These are phyloP conservation scores for Fusarium tricinctum DNA, from an alignment of 2,329 filamentous ascomycete species.

Conservation along the genomic window DNA sequence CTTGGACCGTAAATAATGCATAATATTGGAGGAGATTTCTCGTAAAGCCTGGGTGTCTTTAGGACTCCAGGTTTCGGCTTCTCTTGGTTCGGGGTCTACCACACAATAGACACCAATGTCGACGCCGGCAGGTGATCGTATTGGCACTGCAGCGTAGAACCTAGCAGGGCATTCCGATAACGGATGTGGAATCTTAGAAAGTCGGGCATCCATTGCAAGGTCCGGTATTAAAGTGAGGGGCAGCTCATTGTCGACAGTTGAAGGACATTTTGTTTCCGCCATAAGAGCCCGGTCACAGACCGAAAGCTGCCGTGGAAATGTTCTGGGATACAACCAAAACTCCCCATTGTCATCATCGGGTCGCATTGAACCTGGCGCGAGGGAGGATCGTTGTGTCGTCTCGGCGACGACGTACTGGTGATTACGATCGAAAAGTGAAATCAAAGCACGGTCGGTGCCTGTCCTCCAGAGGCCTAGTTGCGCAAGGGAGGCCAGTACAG, in stretches of 20 bases:
- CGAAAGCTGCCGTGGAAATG: conserved; percentile 48
- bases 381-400: conserved; percentile 56
- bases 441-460: conserved; percentile 57
- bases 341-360: conserved; percentile 17
- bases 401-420: conserved; percentile 66
- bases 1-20: conserved; percentile 55
- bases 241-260: conserved; percentile 30
- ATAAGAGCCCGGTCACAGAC: conserved; percentile 50
- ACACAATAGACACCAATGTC: conserved; percentile 59
- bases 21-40: conserved; percentile 52
- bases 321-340: conserved; percentile 48
- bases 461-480: conserved; percentile 63
- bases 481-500: conserved; percentile 62
- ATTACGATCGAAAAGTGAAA: conserved; percentile 65
- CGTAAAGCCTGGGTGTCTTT: conserved; percentile 48
- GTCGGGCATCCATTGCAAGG: conserved; percentile 51
- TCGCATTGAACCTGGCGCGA: conserved; percentile 52
- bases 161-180: conserved; percentile 38
- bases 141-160: conserved; percentile 60
- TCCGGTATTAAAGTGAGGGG: conserved; percentile 55
- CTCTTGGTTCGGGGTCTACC: conserved; percentile 31
- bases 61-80: conserved; percentile 44
- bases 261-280: background rate
- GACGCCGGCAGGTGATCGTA: conserved; percentile 55
- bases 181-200: conserved; percentile 45